Percentiles rank a stretch among this genome's conserved stretches.
Evolutionary conservation across 2,329 filamentous ascomycete species (phyloP).

Genomic region (Cryphonectria nitschkei): DNA sequence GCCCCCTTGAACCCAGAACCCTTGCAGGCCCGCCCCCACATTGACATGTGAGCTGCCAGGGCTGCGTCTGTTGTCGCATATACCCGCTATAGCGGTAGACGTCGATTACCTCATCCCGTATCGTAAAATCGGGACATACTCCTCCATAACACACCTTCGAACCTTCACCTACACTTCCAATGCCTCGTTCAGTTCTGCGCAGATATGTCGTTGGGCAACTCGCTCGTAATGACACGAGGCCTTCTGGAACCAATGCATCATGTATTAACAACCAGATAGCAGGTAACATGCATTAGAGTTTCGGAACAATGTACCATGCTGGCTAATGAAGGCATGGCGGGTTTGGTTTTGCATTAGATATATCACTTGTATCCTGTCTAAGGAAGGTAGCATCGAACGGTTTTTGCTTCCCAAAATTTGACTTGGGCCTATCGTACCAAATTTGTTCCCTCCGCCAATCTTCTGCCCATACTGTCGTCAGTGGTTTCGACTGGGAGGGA

Average conservation of each 20-base stretch:
- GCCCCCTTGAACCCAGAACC: conserved; percentile 6
- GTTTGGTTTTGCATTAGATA: no score
- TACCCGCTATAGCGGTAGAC: background rate
- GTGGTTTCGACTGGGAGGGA: background rate
- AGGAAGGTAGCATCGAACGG: no score
- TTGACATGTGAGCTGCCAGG: conserved; percentile 11
- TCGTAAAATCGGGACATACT: background rate
- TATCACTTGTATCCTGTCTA: no score
- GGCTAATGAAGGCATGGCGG: background rate
- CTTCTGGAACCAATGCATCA: no score
- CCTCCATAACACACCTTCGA: background rate
- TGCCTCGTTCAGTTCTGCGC: no score
- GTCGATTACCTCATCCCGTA: background rate
- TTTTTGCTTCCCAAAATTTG: no score
- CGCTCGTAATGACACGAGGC: no score
- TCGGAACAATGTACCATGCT: background rate
- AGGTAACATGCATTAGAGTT: no score
- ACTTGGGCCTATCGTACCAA: background rate
- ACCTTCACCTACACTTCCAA: background rate
- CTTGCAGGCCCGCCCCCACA: conserved; percentile 22
- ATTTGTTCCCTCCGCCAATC: background rate
- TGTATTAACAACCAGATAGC: no score
- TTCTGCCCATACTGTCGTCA: no score
- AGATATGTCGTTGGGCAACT: no score
- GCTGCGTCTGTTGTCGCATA: background rate